Base-by-base conservation (phyloP, 169 alveolate species). In the Babesia bigemina region DNA sequence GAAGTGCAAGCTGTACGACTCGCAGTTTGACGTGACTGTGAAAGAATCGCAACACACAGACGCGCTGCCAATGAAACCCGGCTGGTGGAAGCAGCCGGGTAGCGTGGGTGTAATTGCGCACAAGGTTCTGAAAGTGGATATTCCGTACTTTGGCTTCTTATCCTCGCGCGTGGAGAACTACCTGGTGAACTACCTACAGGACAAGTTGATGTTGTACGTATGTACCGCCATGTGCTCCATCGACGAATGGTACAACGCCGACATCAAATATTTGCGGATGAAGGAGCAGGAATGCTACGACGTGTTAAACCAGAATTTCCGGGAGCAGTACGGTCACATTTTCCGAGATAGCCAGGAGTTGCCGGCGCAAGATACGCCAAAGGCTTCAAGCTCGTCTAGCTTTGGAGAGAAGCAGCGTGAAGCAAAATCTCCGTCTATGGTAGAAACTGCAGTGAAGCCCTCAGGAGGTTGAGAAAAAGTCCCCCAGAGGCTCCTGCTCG, bases 101-200 rank as follows among this genome's bases (percentile, higher is more conserved):
- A 21, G 67, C 9, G 16, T 28, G 26, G 89, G 79, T 7, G 85
- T 89, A 69, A 88, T 92, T 0, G 85, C 92, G 33, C 86, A 89
- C 84, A 91, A 91, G 79, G 57, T 90, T 10, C 63, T 91, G 45
- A 70, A 59, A 24, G 36, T 91, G 0, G 87, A 90, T 71, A 70
- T 91, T 22, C 95, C 95, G 1, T 90, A 86, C 88, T 87, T 91
- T 65, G 95, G 95, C 22, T 59, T 91, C 33, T 33, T 91, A 49
- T 66, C 92, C 36, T 86, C 93, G n/a, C 83, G 56, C 63, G 59
- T 91, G 28, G 95, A 91, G 62, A 85, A 75, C 47, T 91, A 84
- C 87, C 63, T 91, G 26, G 84, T 87, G 16, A 61, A 52, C 28
- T 56, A 79, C 10, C 44, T 91, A 49, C 83, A 83, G 57, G 92